Evolutionary conservation across 2,329 filamentous ascomycete genomes (phyloP), one percentile per base, ranked within the genome.

Genomic region (Fusarium hostae): DNA sequence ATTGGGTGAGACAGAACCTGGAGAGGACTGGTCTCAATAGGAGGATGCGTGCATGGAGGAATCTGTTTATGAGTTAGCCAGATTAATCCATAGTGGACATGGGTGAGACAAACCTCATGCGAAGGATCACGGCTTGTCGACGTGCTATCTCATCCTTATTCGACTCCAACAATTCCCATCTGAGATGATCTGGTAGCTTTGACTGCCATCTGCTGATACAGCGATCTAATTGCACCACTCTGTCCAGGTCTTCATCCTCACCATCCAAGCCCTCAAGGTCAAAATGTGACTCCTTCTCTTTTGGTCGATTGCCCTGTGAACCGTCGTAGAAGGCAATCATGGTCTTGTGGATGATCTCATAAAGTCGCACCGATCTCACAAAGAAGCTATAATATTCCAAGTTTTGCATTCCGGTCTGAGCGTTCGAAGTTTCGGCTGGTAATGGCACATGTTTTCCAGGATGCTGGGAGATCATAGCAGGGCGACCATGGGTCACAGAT

Each of bases 261-360:
- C 47, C 62, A 5, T 75, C 63, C 0, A 26, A 13, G 9, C 35
- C 30, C 0, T 68, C 68, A 2, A 64, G 59, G 3, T 72, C 59
- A 2, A 45, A 56, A 4, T 41, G 10, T 0, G 28, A 22, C 2
- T 69, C 64, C 9, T 64, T 71, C 11, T 61, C 48, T 10, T 48
- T 69, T n/a, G 45, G 32, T 8, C 44, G 34, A 20, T 59, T 57
- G 16, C 34, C 54, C 15, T 71, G 39, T 15, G 64, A 55, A 2
- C 68, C 61, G 18, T 75, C 76, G 30, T 81, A 81, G 5, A 81
- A 74, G 0, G 72, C 75, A 8, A 75, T 63, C 40, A 80, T 79
- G 0, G 76, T 77, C 13, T 75, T 75, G 13, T 82, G 77, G 9
- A 79, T 81, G 18, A 82, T 80, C 37, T 82, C 81, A n/a, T 82